Evolutionary conservation across 441 rosid genomes (phyloP), one percentile per base, ranked within the genome.

Genomic region (Aleurites moluccanus): DNA sequence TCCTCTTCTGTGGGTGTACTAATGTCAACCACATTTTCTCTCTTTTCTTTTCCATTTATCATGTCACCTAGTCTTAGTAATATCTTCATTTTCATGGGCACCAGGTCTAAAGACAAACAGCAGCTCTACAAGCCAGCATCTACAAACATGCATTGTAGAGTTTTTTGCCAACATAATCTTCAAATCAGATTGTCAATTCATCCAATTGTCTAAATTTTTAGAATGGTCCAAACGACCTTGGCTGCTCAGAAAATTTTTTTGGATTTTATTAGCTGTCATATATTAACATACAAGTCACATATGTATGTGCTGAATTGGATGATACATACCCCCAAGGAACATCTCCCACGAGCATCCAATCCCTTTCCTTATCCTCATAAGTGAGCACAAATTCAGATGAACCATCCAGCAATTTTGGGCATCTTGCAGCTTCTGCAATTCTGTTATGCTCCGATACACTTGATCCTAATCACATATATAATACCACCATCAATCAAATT

Each of bases 271-370:
- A 14, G 4, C 13, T 47, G 16, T 38, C 21, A 53, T 28, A 40
- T 20, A 25, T 20, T 20, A 30, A 56, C n/a, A 64, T 13, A 57
- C 30, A 47, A 50, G 55, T 61, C 23, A 53, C 6, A n/a, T n/a
- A n/a, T n/a, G n/a, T n/a, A n/a, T n/a, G 3, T 30, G 30, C 21
- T 69, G 33, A 35, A 62, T 69, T 38, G 64, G 7, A 59, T 21
- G 67, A 40, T 55, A 80, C 83, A 50, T 89, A 93, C 99, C 88
- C 86, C 99, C 99, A 95, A 23, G 99, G 99, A 73, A 92, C 96
- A 82, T 94, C 98, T 33, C 98, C 98, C 60, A 91, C 93, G 56
- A 94, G 98, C 97, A 94, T 93, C 96, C 97, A 93, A 83, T 92
- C 99, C 66, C 97, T 98, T 0, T 95, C 99, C 81, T 86, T 92